These are phyloP conservation scores for Exophiala alcalophila DNA, from an alignment of 2,329 filamentous ascomycete species.

Conservation along the genomic window DNA sequence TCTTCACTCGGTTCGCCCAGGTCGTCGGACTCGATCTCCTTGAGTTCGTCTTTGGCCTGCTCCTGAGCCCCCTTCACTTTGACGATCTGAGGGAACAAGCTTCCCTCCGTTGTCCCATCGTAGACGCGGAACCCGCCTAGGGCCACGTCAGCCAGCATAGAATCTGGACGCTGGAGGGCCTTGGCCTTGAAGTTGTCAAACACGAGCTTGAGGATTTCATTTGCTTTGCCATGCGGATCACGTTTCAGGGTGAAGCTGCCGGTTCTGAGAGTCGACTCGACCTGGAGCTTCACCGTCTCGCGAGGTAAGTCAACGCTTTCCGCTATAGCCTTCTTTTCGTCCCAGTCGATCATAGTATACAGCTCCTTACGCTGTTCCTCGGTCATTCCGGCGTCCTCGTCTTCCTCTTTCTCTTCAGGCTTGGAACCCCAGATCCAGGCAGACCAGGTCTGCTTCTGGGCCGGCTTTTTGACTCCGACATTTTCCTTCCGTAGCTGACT, in stretches of 20 bases:
- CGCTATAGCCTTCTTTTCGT: slow-evolving; percentile 86
- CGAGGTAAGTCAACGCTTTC: slow-evolving; percentile 86
- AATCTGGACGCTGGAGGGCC: slow-evolving; percentile 84
- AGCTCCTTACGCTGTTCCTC: slow-evolving; percentile 95
- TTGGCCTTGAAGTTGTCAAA: slow-evolving; percentile 95
- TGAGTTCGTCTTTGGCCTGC: slow-evolving; percentile 51
- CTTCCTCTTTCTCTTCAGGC: slow-evolving; percentile 56
- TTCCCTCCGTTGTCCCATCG: slow-evolving; percentile 89
- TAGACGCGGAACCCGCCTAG: slow-evolving; percentile 92
- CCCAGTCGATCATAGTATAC: slow-evolving; percentile 96
- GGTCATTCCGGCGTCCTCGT: slow-evolving; percentile 79
- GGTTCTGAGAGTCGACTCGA: slow-evolving; percentile 89
- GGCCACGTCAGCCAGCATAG: slow-evolving; percentile 80
- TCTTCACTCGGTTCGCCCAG: slow-evolving; percentile 30
- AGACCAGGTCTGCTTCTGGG: slow-evolving; percentile 76
- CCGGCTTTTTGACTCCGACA: slow-evolving; percentile 72
- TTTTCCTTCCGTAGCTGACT: slow-evolving; percentile 96
- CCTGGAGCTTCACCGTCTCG: slow-evolving; percentile 87
- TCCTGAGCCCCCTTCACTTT: slow-evolving; percentile 82
- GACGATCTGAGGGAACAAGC: slow-evolving; percentile 90
- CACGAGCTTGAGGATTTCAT: slow-evolving; percentile 82
- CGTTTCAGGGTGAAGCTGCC: slow-evolving; percentile 94
- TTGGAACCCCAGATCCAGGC: slow-evolving; percentile 89
- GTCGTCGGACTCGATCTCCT: slow-evolving; percentile 41
- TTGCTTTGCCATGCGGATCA: slow-evolving; percentile 71